Percentiles rank a stretch among this genome's conserved stretches.
These are phyloP conservation scores for Chaetomium tenue DNA, from an alignment of 495 filamentous ascomycete genomes.

Conservation along the genomic window DNA sequence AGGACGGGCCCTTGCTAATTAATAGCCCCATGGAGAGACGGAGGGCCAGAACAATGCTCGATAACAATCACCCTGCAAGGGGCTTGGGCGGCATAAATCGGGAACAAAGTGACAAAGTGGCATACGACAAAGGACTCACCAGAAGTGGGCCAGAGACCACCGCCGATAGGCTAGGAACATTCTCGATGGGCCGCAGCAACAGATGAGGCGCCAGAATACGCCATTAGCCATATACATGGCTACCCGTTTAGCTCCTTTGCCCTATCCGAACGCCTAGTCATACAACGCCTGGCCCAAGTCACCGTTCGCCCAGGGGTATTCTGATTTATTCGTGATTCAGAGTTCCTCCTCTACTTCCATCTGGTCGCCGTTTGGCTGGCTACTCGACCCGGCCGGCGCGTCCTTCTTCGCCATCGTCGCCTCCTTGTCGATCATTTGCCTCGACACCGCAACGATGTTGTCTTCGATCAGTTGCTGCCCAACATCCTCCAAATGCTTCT, in stretches of 20 bases:
- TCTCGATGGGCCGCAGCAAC: background rate
- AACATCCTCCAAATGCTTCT: constrained; percentile 97
- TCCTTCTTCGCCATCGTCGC: constrained; percentile 65
- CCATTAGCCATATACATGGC: constrained; percentile 26
- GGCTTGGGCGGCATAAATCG: background rate
- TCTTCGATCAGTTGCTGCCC: constrained; percentile 96
- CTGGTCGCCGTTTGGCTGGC: constrained; percentile 53
- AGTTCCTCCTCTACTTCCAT: constrained; percentile 55
- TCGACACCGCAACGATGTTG: constrained; percentile 93
- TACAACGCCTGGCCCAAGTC: constrained; percentile 29
- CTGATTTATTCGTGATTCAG: constrained; percentile 28
- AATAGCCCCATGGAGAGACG: background rate
- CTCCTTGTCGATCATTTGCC: constrained; percentile 99
- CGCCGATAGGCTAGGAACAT: background rate
- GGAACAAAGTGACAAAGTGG: background rate
- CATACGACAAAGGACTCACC: background rate
- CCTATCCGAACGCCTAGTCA: constrained; percentile 36
- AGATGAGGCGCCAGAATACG: constrained; percentile 13
- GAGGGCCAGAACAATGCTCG: background rate
- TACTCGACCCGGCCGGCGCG: constrained; percentile 44
- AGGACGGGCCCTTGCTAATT: background rate
- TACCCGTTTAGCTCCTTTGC: constrained; percentile 30
- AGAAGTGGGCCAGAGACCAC: background rate
- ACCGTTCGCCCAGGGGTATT: constrained; percentile 18
- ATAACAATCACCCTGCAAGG: background rate